Conservation (phyloP, 2,329 filamentous ascomycete species). For the Berkeleyomyces rouxiae region DNA sequence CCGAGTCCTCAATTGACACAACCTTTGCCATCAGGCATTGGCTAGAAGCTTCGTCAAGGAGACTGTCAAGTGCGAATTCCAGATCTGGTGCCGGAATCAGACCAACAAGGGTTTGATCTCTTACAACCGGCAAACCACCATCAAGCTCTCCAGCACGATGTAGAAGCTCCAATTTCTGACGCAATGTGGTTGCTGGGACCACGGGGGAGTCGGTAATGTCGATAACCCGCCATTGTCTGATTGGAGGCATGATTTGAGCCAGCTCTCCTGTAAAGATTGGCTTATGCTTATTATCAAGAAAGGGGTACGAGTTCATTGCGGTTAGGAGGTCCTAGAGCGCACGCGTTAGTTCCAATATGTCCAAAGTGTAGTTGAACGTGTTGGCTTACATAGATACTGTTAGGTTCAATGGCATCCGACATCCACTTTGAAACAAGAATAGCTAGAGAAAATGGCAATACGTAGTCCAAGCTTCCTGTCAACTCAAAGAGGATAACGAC, state of each 20-base stretch:
- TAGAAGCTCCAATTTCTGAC: constrained; percentile 63
- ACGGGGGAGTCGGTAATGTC: constrained; percentile 74
- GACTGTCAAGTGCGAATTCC: constrained; percentile 76
- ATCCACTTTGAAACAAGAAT: constrained; percentile 98
- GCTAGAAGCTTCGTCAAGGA: constrained; percentile 55
- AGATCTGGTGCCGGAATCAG: constrained; percentile 88
- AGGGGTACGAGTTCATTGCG: constrained; percentile 94
- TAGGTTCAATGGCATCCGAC: constrained; percentile 81
- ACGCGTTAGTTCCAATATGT: constrained; percentile 3
- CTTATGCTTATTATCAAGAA: constrained; percentile 90
- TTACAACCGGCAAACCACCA: constrained; percentile 74
- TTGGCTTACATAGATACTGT: constrained; percentile 67
- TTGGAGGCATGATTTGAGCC: constrained; percentile 65
- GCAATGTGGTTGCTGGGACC: constrained; percentile 59
- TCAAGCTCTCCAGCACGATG: constrained; percentile 81
- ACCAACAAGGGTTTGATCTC: constrained; percentile 65
- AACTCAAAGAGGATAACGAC: constrained; percentile 93
- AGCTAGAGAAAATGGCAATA: constrained; percentile 81
- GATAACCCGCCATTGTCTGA: constrained; percentile 63
- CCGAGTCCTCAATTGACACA: constrained; percentile 44
- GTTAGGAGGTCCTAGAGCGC: constrained; percentile 60
- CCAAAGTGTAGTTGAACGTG: not conserved
- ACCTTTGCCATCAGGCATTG: constrained; percentile 70
- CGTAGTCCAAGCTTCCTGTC: constrained; percentile 86
- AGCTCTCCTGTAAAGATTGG: constrained; percentile 80